These are phyloP conservation scores for Rhododendron kiyosumense DNA, from an alignment of 148 eudicot genomes.

Conservation along the genomic window DNA sequence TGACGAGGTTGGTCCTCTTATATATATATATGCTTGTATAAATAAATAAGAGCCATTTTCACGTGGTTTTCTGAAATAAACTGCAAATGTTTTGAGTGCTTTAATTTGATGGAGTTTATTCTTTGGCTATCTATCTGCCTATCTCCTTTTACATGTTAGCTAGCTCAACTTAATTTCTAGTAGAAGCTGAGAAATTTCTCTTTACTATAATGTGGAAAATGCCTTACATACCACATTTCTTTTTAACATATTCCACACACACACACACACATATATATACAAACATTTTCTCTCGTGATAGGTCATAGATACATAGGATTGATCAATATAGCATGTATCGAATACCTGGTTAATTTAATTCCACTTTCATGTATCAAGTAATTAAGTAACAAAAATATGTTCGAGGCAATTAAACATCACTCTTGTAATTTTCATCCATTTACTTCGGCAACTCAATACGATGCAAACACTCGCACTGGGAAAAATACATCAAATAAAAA, in stretches of 20 bases:
- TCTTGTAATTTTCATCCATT: not conserved
- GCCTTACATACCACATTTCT: not conserved
- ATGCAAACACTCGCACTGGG: not conserved
- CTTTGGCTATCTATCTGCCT: not conserved
- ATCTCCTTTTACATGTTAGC: not conserved
- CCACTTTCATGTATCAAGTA: no score
- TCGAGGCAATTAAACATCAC: no score
- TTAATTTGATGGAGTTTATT: not conserved
- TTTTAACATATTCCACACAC: not conserved
- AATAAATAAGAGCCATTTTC: not conserved
- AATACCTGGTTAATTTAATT: no score
- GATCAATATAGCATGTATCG: no score
- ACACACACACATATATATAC: no score
- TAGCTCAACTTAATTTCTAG: not conserved
- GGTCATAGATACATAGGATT: no score
- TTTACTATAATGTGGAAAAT: not conserved
- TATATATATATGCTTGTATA: not conserved
- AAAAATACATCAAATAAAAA: not conserved
- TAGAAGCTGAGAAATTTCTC: not conserved
- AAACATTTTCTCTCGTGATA: not conserved
- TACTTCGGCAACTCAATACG: not conserved
- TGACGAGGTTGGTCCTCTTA: not conserved
- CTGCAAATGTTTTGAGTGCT: not conserved
- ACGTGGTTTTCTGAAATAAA: not conserved
- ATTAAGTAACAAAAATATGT: no score